Evolutionary conservation across 2,329 filamentous ascomycete species (phyloP).

Genomic region (Ampelomyces quisqualis): DNA sequence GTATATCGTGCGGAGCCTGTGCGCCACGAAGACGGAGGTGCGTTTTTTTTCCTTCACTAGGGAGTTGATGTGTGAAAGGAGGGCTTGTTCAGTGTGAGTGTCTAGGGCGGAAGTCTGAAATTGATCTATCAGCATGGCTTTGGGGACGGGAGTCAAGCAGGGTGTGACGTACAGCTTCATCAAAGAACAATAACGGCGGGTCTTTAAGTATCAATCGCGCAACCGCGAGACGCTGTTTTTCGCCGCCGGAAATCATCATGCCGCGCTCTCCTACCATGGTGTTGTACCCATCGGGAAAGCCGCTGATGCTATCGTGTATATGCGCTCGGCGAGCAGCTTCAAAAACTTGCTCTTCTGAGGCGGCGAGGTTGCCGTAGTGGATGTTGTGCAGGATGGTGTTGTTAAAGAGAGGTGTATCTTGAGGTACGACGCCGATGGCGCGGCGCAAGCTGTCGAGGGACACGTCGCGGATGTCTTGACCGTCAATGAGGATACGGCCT

Average conservation of each 20-base stretch:
- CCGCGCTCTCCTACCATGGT: constrained; percentile 92
- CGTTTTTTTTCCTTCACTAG: constrained; percentile 84
- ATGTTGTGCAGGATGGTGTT: constrained; percentile 96
- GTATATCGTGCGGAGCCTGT: constrained; percentile 87
- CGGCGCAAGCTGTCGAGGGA: constrained; percentile 78
- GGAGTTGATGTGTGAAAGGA: constrained; percentile 89
- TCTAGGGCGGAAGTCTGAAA: constrained; percentile 83
- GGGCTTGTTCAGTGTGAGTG: constrained; percentile 87
- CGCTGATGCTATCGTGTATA: constrained; percentile 72
- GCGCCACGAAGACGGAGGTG: constrained; percentile 93
- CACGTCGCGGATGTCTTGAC: constrained; percentile 85
- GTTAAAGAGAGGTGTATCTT: constrained; percentile 96
- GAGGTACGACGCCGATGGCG: constrained; percentile 91
- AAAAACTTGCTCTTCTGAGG: constrained; percentile 69
- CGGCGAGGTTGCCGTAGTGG: constrained; percentile 81
- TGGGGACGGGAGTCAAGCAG: no score
- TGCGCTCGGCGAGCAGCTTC: constrained; percentile 79
- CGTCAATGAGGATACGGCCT: constrained; percentile 87
- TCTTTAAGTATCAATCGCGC: constrained; percentile 84
- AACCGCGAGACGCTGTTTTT: constrained; percentile 88
- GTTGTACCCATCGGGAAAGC: constrained; percentile 83
- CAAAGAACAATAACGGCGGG: constrained; percentile 87
- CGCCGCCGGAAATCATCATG: constrained; percentile 94
- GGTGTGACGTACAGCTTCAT: constrained; percentile 67
- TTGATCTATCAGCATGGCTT: no score